Conservation (phyloP, 345 rosid species). For the Firmiana major region DNA sequence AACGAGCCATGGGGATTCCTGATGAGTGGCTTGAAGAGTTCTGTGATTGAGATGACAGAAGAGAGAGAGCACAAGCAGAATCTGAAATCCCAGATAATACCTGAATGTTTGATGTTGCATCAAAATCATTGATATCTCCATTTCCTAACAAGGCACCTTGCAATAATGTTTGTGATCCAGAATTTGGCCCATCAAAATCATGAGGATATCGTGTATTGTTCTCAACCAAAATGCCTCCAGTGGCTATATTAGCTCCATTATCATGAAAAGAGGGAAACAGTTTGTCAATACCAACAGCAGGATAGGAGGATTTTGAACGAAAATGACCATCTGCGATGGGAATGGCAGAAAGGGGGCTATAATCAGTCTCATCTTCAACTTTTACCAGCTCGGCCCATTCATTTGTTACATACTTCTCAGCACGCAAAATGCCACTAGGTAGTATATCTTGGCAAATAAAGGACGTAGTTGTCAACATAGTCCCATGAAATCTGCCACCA, state of each 20-base stretch:
- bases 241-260: constrained; percentile 20
- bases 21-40: constrained; percentile 35
- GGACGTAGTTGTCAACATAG: constrained; percentile 34
- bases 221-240: constrained; percentile 27
- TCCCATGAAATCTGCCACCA: constrained; percentile 36
- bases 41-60: constrained; percentile 83
- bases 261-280: constrained; percentile 33
- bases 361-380: constrained; percentile 44
- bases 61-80: constrained; percentile 87
- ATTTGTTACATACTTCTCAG: constrained; percentile 37
- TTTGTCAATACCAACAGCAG: constrained; percentile 32
- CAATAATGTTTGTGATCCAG: constrained; percentile 31
- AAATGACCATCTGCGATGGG: constrained; percentile 27
- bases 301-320: constrained; percentile 27
- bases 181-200: constrained; percentile 28
- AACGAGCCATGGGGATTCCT: constrained; percentile 29
- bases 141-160: constrained; percentile 32
- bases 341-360: constrained; percentile 30
- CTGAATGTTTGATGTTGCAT: constrained; percentile 33
- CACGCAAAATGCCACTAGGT: constrained; percentile 32
- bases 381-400: constrained; percentile 44
- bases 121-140: constrained; percentile 31
- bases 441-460: constrained; percentile 56
- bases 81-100: constrained; percentile 43
- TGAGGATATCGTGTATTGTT: constrained; percentile 22